These are phyloP conservation scores for Leavenworthia alabamica DNA, from an alignment of 345 rosid species.

Conservation along the genomic window DNA sequence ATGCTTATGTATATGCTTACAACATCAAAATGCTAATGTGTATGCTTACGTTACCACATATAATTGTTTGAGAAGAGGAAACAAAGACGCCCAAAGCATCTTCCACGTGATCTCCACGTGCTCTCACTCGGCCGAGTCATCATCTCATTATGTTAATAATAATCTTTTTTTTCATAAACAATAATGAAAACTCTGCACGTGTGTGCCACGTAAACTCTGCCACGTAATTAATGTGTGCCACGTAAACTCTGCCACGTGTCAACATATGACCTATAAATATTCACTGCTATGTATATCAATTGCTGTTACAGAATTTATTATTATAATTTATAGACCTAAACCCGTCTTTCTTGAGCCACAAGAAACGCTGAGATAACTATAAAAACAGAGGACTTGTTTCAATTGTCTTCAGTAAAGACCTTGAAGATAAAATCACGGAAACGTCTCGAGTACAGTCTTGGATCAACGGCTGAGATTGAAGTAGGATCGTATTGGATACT, in stretches of 20 bases:
- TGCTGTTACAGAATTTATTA: constrained; percentile 16
- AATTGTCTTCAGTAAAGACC: constrained; percentile 61
- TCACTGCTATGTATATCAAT: constrained; percentile 14
- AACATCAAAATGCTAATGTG: constrained; percentile 19
- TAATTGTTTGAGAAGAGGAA: neutral
- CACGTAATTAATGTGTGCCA: constrained; percentile 16
- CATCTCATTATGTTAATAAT: neutral
- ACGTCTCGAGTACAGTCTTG: constrained; percentile 71
- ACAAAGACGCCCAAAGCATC: neutral
- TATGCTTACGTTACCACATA: constrained; percentile 20
- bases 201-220: neutral
- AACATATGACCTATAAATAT: neutral
- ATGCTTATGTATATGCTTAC: constrained; percentile 24
- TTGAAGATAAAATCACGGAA: constrained; percentile 81
- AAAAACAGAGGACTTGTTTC: constrained; percentile 29
- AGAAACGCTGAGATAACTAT: neutral
- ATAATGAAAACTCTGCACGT: no score
- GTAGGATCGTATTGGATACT: constrained; percentile 91
- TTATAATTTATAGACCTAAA: constrained; percentile 1
- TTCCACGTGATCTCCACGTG: constrained; percentile 19
- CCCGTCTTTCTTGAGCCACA: neutral
- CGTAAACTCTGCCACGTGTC: constrained; percentile 9
- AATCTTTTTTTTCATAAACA: no score
- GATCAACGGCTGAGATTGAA: constrained; percentile 89
- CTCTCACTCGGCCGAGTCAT: constrained; percentile 17